Evolutionary conservation across 129 eudicot species (phyloP), one percentile per base, ranked within the genome.

Genomic region (Escallonia herrerae): DNA sequence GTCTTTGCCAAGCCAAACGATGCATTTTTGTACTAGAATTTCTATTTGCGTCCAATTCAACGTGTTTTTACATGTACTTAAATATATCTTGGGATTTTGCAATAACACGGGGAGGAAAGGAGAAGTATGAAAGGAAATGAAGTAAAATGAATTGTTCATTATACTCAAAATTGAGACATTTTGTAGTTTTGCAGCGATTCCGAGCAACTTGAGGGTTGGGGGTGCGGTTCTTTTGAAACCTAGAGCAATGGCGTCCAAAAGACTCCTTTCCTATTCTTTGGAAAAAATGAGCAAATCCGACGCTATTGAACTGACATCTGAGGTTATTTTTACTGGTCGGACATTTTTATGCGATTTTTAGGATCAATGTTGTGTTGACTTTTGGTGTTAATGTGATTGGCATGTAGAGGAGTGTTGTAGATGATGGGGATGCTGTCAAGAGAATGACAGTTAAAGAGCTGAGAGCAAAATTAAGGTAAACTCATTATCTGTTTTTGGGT

Each of bases 391-490:
- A 22, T 41, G n/a, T 54, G 12, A 60, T 46, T 72, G 39, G 43
- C 22, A 33, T 68, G 47, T 62, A 73, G 83, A 77, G 64, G 57
- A 71, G 38, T 46, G 68, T 62, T 45, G 59, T 14, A 58, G 33
- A 67, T 62, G 81, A 77, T 49, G 8, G 44, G 12, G 68, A 58
- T 47, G 43, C 49, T 49, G 11, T 72, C 13, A 82, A 76, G 57
- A 78, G 63, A 53, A 75, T 84, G 91, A 84, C 91, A 11, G 80
- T 84, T 69, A 84, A 78, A 66, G 78, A 84, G 62, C 82, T 81
- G 14, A 72, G 80, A 81, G 45, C 70, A 50, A 77, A 76, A 60
- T 47, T 83, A 38, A 83, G 88, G 88, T 83, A n/a, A n/a, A 6
- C 33, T 52, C 12, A 13, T 67, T 5, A 22, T 22, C 33, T 22